Base-by-base conservation (phyloP, 495 filamentous ascomycete species). In the Podospora bellae-mahoneyi region DNA sequence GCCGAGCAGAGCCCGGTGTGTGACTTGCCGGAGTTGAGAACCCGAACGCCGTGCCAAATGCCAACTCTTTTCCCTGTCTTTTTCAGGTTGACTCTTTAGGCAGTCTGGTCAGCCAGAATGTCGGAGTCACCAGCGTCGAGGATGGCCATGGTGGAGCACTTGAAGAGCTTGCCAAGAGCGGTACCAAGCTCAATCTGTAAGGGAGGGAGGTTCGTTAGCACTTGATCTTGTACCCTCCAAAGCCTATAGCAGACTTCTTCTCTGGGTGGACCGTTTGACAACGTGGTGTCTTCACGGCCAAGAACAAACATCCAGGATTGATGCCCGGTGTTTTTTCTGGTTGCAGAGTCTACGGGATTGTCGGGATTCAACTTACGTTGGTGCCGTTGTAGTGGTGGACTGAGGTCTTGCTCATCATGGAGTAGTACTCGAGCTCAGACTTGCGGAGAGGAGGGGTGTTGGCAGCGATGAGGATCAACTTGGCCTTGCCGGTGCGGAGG, bases 81-180 rank as follows among this genome's bases (percentile, higher is more conserved):
- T 32, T 60, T 62, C 59, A 19, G 39, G 28, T 65, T 60, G 60
- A 73, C n/a, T 58, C 23, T 74, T 76, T 89, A 91, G 74, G 85
- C 80, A 73, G 85, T 80, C 76, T 85, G 84, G 75, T 90, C 87
- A 82, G 81, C 87, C 74, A 99, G 86, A 81, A 98, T 97, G 84
- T 99, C 94, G 65, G 91, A 95, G 88, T 98, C 95, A 90, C 95
- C 95, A 81, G 92, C 93, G 83, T 97, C 94, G 57, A 98, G 82
- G 79, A 97, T 89, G 68, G 93, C 89, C 92, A 98, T 96, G 77
- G 93, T 96, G 64, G 90, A 91, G 87, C 93, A 97, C 66, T 89
- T 82, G 87, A 78, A 79, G 72, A 79, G 75, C 74, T 79, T 79
- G 44, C 74, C 74, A 75, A 79, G 81, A 65, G 94, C 92, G 74